These are phyloP conservation scores for Trametes cingulata DNA, from an alignment of 768 basidiomycete species.

Conservation along the genomic window DNA sequence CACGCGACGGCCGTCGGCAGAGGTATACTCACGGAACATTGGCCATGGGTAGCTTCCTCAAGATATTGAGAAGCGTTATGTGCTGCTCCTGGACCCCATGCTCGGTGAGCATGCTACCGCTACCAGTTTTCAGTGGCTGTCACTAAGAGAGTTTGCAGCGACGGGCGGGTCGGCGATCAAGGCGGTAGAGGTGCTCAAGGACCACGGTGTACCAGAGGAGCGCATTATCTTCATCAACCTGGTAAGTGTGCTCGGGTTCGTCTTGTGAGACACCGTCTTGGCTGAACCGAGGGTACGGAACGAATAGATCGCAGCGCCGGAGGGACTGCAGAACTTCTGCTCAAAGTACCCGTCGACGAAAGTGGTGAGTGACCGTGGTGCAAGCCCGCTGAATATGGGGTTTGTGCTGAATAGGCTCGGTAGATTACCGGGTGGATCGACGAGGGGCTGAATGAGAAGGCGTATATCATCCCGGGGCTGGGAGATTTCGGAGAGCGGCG, in stretches of 20 bases:
- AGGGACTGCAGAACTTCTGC: slow-evolving; percentile 84
- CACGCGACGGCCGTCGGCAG: background rate
- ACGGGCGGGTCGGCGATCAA: slow-evolving; percentile 98
- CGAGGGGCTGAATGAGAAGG: slow-evolving; percentile 85
- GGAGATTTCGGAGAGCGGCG: slow-evolving; percentile 96
- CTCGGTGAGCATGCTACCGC: slow-evolving; percentile 57
- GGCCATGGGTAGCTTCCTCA: slow-evolving; percentile 68
- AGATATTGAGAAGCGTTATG: slow-evolving; percentile 89
- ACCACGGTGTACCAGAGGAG: slow-evolving; percentile 91
- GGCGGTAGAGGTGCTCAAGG: slow-evolving; percentile 91
- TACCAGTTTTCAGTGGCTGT: background rate
- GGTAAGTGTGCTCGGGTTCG: slow-evolving; percentile 42
- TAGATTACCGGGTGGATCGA: slow-evolving; percentile 97
- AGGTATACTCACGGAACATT: background rate
- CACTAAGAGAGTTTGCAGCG: slow-evolving; percentile 42
- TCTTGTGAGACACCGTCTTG: background rate
- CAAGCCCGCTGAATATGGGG: background rate
- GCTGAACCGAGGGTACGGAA: background rate
- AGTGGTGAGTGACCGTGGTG: slow-evolving; percentile 54
- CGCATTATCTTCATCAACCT: slow-evolving; percentile 94
- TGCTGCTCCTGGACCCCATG: slow-evolving; percentile 96
- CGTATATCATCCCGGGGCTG: slow-evolving; percentile 91
- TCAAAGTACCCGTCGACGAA: slow-evolving; percentile 70
- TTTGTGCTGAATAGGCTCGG: background rate
- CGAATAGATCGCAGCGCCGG: slow-evolving; percentile 80